Conservation (phyloP, 345 rosid genomes). For the Gynandropsis gynandra region DNA sequence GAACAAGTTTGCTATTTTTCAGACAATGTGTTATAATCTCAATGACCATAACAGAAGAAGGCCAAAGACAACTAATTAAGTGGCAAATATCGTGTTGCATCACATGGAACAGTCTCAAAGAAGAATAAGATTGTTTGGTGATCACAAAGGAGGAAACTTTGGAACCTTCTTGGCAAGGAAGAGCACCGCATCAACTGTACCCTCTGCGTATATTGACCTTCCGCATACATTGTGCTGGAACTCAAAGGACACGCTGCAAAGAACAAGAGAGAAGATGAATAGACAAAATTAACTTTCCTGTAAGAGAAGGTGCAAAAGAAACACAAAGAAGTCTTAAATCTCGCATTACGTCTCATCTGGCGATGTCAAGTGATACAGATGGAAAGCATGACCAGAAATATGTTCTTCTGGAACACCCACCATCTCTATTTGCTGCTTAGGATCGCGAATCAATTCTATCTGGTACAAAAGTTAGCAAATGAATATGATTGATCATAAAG, state of each 20-base stretch:
- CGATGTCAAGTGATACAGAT: conserved; percentile 74
- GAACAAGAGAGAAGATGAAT: not conserved
- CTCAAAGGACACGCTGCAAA: conserved; percentile 80
- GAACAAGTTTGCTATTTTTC: not conserved
- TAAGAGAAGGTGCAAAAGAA: not conserved
- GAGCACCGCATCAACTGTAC: conserved; percentile 79
- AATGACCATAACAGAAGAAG: not conserved
- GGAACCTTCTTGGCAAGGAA: conserved; percentile 85
- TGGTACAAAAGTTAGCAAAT: conserved; percentile 22
- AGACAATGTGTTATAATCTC: conserved; percentile 4
- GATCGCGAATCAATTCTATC: conserved; percentile 79
- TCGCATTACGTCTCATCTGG: conserved; percentile 67
- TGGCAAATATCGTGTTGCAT: not conserved
- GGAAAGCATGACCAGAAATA: conserved; percentile 82
- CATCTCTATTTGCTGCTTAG: conserved; percentile 60
- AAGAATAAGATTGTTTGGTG: not conserved
- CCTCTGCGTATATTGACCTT: conserved; percentile 90
- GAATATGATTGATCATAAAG: not conserved
- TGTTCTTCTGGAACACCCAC: conserved; percentile 84
- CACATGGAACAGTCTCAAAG: conserved; percentile 9
- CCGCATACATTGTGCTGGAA: conserved; percentile 98
- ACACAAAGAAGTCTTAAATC: conserved; percentile 9
- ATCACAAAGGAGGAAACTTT: not conserved
- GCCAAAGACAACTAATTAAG: not conserved
- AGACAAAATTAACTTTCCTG: conserved; percentile 13